phyloP scores from a whole-genome alignment of 2,329 filamentous ascomycete genomes.

The Furcasterigmium sp. region DNA sequence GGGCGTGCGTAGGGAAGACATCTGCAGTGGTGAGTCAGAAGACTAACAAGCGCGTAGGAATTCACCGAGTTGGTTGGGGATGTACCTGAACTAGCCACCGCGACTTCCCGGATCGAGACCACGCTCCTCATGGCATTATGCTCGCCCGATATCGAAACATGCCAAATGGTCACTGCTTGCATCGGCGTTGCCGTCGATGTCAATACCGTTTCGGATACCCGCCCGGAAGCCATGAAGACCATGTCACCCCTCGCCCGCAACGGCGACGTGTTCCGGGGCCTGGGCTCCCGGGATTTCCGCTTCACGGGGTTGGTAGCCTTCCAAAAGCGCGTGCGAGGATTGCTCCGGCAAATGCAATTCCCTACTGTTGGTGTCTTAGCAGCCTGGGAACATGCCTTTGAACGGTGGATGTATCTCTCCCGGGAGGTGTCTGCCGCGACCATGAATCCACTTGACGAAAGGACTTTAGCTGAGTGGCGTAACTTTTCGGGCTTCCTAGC shows the following conservation, averaged over 20 bases:
- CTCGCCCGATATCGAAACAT: slow-evolving; percentile 60
- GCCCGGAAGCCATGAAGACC: slow-evolving; percentile 43
- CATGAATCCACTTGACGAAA: slow-evolving; percentile 48
- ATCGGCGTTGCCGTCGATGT: slow-evolving; percentile 60
- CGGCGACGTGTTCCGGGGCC: slow-evolving; percentile 53
- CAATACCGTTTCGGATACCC: slow-evolving; percentile 47
- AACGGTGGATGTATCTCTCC: slow-evolving; percentile 59
- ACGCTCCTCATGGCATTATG: slow-evolving; percentile 59
- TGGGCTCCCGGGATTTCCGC: slow-evolving; percentile 57
- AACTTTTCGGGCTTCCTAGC: slow-evolving; percentile 66
- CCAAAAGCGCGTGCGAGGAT: slow-evolving; percentile 57
- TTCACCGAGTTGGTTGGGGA: slow-evolving; percentile 49
- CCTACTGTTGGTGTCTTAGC: slow-evolving; percentile 62
- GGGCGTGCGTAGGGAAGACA: slow-evolving; percentile 28
- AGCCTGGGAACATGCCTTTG: slow-evolving; percentile 63
- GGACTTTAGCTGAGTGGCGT: slow-evolving; percentile 57
- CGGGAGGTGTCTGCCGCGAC: slow-evolving; percentile 55
- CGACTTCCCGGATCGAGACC: slow-evolving; percentile 54
- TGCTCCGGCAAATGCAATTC: slow-evolving; percentile 55
- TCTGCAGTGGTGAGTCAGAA: not conserved
- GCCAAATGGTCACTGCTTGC: slow-evolving; percentile 58
- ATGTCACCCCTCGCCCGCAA: slow-evolving; percentile 53
- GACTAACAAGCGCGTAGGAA: slow-evolving; percentile 33
- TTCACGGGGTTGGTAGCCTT: slow-evolving; percentile 67
- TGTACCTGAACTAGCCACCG: slow-evolving; percentile 46